These are phyloP conservation scores for Pichia nanzhaoensis DNA, from an alignment of 805 yeast genomes.

Conservation along the genomic window DNA sequence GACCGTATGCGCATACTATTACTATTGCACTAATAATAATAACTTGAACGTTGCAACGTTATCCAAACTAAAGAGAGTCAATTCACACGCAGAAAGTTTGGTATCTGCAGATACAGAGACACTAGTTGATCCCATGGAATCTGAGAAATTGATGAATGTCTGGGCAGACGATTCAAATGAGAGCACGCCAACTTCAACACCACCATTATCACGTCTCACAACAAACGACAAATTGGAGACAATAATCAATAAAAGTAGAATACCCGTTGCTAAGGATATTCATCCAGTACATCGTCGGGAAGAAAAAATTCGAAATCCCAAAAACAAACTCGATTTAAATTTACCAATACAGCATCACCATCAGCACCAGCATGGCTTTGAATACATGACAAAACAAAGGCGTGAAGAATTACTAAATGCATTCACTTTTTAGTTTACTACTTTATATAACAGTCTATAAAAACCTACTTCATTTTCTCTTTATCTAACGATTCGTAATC, in stretches of 20 bases:
- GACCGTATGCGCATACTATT: no score
- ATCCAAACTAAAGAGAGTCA: no score
- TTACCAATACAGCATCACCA: not conserved
- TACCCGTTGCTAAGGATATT: not conserved
- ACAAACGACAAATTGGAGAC: not conserved
- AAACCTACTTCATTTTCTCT: not conserved
- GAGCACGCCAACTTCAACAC: not conserved
- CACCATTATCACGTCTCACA: no score
- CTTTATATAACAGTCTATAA: not conserved
- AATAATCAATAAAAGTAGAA: not conserved
- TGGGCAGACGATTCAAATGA: no score
- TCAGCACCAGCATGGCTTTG: constrained; percentile 3
- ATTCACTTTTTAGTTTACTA: not conserved
- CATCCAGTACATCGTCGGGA: constrained; percentile 8
- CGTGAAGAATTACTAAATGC: constrained; percentile 15
- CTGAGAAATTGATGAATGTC: no score
- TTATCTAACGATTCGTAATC: constrained; percentile 15
- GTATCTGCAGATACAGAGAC: no score
- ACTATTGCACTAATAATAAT: no score
- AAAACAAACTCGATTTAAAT: constrained; percentile 5
- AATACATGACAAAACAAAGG: constrained; percentile 12
- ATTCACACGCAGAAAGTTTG: no score
- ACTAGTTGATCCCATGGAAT: no score
- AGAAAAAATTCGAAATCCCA: constrained; percentile 1
- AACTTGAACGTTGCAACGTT: no score